phyloP scores from a whole-genome alignment of 371 early-diverging fungal genomes.

The Lichtheimia ornata region DNA sequence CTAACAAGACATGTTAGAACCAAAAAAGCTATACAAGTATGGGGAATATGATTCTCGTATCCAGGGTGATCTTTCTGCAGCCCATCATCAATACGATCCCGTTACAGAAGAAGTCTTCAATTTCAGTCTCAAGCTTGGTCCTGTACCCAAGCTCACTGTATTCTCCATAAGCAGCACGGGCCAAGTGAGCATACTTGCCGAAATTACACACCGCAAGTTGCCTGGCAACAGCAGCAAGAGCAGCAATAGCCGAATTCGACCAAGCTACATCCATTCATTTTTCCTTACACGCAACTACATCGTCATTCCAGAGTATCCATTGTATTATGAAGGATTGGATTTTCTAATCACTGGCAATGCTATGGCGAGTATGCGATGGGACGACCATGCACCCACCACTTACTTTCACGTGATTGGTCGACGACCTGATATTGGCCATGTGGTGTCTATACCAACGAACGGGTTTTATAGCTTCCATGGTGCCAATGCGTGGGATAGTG shows the following conservation, averaged over 20 bases:
- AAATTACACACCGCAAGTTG: constrained; percentile 36
- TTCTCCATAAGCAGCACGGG: constrained; percentile 19
- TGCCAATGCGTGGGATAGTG: constrained; percentile 52
- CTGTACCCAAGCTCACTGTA: constrained; percentile 8
- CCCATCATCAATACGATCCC: constrained; percentile 61
- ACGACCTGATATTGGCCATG: constrained; percentile 27
- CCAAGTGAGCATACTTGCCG: constrained; percentile 34
- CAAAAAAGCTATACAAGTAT: constrained; percentile 52
- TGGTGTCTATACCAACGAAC: constrained; percentile 48
- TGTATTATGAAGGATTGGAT: constrained; percentile 43
- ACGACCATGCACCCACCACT: constrained; percentile 28
- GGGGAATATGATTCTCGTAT: constrained; percentile 40
- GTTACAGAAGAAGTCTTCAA: constrained; percentile 54
- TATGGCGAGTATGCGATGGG: constrained; percentile 42
- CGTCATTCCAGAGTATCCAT: constrained; percentile 54
- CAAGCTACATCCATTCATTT: constrained; percentile 41
- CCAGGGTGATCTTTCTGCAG: constrained; percentile 54
- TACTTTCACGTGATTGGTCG: constrained; percentile 56
- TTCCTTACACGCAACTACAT: constrained; percentile 55
- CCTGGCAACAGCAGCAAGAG: not conserved
- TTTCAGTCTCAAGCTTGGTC: constrained; percentile 23
- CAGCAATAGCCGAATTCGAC: constrained; percentile 16
- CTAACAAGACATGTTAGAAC: constrained; percentile 23
- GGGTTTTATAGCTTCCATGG: constrained; percentile 58
- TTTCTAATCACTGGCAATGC: constrained; percentile 44